Conservation (phyloP, 2,329 filamentous ascomycete species). For the Berkeleyomyces basicola region DNA sequence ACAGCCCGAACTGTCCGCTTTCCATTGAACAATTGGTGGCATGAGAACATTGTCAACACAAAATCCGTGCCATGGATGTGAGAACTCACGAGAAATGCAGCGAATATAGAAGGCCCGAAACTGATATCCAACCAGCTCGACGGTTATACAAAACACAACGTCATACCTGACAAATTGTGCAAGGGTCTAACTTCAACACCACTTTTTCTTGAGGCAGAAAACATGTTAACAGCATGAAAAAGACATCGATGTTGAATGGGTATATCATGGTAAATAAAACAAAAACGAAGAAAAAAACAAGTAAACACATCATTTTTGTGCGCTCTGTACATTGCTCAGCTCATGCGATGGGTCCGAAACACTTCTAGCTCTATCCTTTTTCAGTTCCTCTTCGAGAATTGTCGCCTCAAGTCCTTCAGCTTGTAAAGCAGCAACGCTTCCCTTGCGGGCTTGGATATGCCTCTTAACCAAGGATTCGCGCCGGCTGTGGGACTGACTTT, state of each 20-base stretch:
- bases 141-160: background rate
- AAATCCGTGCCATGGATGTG: background rate
- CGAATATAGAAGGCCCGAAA: background rate
- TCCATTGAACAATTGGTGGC: background rate
- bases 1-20: background rate
- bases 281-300: constrained; percentile 8
- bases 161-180: background rate
- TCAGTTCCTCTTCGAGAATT: constrained; percentile 21
- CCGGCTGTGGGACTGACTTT: background rate
- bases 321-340: constrained; percentile 1
- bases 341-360: constrained; percentile 25
- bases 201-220: background rate
- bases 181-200: too few relatives aligned
- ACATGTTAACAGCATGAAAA: background rate
- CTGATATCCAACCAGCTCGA: background rate
- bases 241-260: background rate
- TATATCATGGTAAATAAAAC: background rate
- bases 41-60: background rate
- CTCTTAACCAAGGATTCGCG: constrained; percentile 10
- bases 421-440: constrained; percentile 5
- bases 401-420: constrained; percentile 7
- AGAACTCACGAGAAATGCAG: background rate
- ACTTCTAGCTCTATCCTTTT: constrained; percentile 42
- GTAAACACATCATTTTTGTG: background rate
- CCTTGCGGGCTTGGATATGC: constrained; percentile 5